A percentile compares a stretch with the other conserved stretches of the same genome.
phyloP scores from a whole-genome alignment of 352 stramenopile genomes.

The Thraustochytrium striatum region DNA sequence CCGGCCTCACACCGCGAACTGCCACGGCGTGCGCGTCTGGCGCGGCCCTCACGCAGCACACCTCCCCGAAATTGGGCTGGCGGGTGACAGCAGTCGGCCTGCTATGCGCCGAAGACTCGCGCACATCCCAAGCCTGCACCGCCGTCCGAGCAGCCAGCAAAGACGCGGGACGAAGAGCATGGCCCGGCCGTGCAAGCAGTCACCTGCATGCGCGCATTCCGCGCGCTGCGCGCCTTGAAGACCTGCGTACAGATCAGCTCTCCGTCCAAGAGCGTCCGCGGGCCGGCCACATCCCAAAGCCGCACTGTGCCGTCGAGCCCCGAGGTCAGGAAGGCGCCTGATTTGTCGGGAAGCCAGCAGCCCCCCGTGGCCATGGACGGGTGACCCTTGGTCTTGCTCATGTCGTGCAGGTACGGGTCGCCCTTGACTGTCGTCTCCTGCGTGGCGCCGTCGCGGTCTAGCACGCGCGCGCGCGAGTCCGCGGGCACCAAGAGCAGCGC shows the following conservation, averaged over 20 bases:
- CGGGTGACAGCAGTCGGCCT: too few relatives aligned
- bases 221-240: slow-evolving; percentile 12
- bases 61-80: too few relatives aligned
- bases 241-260: slow-evolving; percentile 1
- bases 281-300: slow-evolving; percentile 67
- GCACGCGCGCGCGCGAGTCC: slow-evolving; percentile 66
- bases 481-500: slow-evolving; percentile 67
- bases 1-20: too few relatives aligned
- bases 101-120: not conserved
- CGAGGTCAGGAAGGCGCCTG: slow-evolving; percentile 61
- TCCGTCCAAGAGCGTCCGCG: slow-evolving; percentile 17
- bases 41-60: too few relatives aligned
- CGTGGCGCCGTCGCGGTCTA: slow-evolving; percentile 58
- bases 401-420: slow-evolving; percentile 72
- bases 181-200: too few relatives aligned
- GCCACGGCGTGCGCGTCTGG: too few relatives aligned
- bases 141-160: slow-evolving; percentile 25
- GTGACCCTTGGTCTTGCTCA: slow-evolving; percentile 70
- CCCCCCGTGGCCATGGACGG: slow-evolving; percentile 66
- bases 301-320: slow-evolving; percentile 69
- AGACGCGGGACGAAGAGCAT: not conserved
- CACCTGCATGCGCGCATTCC: not conserved
- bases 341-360: slow-evolving; percentile 65
- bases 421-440: slow-evolving; percentile 69
- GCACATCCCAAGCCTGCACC: slow-evolving; percentile 36